Conservation (phyloP, 1,284 basidiomycete genomes). For the Ganoderma meredithae region DNA sequence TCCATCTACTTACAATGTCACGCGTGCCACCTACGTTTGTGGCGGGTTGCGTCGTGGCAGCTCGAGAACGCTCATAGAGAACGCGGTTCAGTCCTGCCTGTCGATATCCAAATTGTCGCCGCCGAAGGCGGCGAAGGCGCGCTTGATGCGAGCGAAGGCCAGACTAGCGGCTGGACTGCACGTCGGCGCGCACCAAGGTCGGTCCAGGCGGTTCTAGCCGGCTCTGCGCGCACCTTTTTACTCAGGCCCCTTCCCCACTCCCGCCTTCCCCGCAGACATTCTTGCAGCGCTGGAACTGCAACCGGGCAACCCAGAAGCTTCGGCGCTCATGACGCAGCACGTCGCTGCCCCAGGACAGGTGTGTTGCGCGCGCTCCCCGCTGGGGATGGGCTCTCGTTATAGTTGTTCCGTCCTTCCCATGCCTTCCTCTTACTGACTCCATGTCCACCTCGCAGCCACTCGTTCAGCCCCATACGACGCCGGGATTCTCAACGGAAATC, state of each 20-base stretch:
- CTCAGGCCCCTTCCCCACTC: constrained; percentile 28
- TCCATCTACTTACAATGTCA: constrained; percentile 13
- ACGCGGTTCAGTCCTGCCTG: constrained; percentile 75
- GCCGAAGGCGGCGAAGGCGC: constrained; percentile 63
- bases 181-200: constrained; percentile 72
- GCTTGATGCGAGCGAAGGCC: constrained; percentile 68
- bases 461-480: constrained; percentile 36
- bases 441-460: constrained; percentile 27
- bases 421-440: constrained; percentile 14
- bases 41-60: constrained; percentile 39
- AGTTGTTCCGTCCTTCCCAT: constrained; percentile 17
- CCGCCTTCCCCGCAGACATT: constrained; percentile 53
- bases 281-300: constrained; percentile 68
- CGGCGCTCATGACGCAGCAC: constrained; percentile 57
- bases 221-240: constrained; percentile 27
- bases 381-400: background rate
- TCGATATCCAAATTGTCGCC: constrained; percentile 60
- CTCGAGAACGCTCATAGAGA: constrained; percentile 72
- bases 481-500: constrained; percentile 68
- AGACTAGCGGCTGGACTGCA: constrained; percentile 65
- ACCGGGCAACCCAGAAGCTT: constrained; percentile 74
- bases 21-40: constrained; percentile 2
- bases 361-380: constrained; percentile 15
- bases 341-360: constrained; percentile 42
- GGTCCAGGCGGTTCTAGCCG: constrained; percentile 37